phyloP scores from a whole-genome alignment of 2,329 filamentous ascomycete species.

The Zasmidium citrigriseum region DNA sequence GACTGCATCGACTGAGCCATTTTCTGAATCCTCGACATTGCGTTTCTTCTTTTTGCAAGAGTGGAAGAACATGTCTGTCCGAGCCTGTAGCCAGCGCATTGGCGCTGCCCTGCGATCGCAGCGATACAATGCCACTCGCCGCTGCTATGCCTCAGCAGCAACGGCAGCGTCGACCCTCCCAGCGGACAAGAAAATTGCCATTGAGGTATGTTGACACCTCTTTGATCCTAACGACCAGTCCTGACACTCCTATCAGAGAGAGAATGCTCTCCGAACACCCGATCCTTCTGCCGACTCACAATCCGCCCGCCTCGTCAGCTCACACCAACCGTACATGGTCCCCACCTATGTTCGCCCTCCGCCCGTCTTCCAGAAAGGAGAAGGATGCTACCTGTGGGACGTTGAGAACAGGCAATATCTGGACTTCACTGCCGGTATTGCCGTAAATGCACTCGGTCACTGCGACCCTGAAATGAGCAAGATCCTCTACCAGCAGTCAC shows the following conservation, averaged over 20 bases:
- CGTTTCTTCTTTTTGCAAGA: too few relatives aligned
- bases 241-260: conserved; percentile 40
- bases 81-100: conserved; percentile 26
- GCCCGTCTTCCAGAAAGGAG: conserved; percentile 84
- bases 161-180: conserved; percentile 46
- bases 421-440: conserved; percentile 94
- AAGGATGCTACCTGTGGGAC: conserved; percentile 88
- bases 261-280: conserved; percentile 61
- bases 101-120: conserved; percentile 19
- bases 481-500: conserved; percentile 66
- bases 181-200: conserved; percentile 36
- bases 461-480: conserved; percentile 76
- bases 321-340: conserved; percentile 87
- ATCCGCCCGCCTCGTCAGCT: conserved; percentile 72
- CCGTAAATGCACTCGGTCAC: conserved; percentile 90
- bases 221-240: not conserved
- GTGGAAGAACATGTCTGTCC: conserved; percentile 3
- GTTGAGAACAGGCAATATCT: conserved; percentile 85
- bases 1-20: not conserved
- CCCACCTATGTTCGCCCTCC: conserved; percentile 89
- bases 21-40: not conserved
- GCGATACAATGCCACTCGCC: conserved; percentile 10
- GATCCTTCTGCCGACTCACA: conserved; percentile 74
- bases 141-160: conserved; percentile 37
- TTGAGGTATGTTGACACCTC: conserved; percentile 21